These are phyloP conservation scores for Lipomyces starkeyi DNA, from an alignment of 805 yeast species.

Conservation along the genomic window DNA sequence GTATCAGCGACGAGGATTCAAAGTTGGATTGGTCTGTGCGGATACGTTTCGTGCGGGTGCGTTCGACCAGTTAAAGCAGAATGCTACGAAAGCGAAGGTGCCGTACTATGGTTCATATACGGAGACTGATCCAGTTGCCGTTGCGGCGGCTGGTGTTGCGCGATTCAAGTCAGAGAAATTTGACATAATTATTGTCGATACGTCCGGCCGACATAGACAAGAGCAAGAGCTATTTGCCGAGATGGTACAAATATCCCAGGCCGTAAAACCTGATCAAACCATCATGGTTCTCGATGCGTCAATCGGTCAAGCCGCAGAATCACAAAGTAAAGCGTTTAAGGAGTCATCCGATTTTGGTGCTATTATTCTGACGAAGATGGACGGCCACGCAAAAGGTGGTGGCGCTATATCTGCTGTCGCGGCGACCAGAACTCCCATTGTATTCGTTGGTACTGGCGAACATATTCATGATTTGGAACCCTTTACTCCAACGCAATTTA, in stretches of 20 bases:
- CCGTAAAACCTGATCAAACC: slow-evolving; percentile 92
- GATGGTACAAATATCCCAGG: slow-evolving; percentile 90
- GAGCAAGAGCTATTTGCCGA: slow-evolving; percentile 89
- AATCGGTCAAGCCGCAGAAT: slow-evolving; percentile 97
- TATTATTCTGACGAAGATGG: slow-evolving; percentile 93
- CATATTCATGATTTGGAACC: slow-evolving; percentile 92
- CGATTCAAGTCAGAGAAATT: slow-evolving; percentile 90
- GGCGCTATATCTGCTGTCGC: slow-evolving; percentile 99
- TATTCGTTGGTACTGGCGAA: slow-evolving; percentile 98
- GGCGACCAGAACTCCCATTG: slow-evolving; percentile 92
- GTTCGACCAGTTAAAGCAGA: slow-evolving; percentile 96
- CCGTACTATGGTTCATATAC: slow-evolving; percentile 95
- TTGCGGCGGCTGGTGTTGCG: slow-evolving; percentile 88
- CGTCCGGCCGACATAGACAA: slow-evolving; percentile 97
- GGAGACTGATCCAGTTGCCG: slow-evolving; percentile 93
- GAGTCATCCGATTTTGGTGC: slow-evolving; percentile 94
- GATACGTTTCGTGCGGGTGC: slow-evolving; percentile 99
- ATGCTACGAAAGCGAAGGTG: slow-evolving; percentile 91
- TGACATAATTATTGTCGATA: slow-evolving; percentile 93
- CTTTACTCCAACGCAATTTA: slow-evolving; percentile 86
- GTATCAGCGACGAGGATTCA: slow-evolving; percentile 90
- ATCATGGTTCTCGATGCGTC: slow-evolving; percentile 97
- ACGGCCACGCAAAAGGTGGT: slow-evolving; percentile 99
- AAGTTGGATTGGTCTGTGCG: slow-evolving; percentile 96
- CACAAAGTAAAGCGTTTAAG: slow-evolving; percentile 92